A percentile compares a stretch with the other conserved stretches of the same genome.
These are phyloP conservation scores for Russula olivacea DNA, from an alignment of 768 basidiomycete species.

Conservation along the genomic window DNA sequence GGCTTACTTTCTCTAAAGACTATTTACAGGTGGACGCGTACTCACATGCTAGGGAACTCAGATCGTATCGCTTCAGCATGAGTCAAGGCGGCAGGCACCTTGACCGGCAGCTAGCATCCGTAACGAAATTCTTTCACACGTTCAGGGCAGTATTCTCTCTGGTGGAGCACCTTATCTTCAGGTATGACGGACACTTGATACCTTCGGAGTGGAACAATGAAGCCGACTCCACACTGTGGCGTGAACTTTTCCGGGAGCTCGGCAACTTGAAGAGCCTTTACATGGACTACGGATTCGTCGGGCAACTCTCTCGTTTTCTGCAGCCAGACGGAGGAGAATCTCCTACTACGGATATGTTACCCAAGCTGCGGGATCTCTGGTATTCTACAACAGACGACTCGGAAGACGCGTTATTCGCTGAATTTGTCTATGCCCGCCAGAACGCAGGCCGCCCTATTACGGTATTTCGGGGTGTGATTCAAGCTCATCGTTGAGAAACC, in stretches of 20 bases:
- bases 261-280: not conserved
- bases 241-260: not conserved
- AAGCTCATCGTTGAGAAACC: not conserved
- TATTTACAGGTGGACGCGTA: too few species aligned
- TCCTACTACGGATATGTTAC: not conserved
- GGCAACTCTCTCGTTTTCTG: not conserved
- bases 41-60: not conserved
- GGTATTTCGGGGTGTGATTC: not conserved
- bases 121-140: not conserved
- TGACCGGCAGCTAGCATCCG: not conserved
- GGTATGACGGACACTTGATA: not conserved
- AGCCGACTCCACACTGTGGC: not conserved
- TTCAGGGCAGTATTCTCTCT: not conserved
- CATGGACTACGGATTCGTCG: not conserved
- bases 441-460: not conserved
- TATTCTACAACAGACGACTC: not conserved
- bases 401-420: not conserved
- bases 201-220: not conserved
- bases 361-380: not conserved
- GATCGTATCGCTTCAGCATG: not conserved
- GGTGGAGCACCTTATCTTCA: not conserved
- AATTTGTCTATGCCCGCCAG: not conserved
- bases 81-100: not conserved
- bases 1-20: not conserved
- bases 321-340: not conserved